A percentile compares a stretch with the other conserved stretches of the same genome.
These are phyloP conservation scores for Maudiozyma turicensis DNA, from an alignment of 805 yeast genomes.

Conservation along the genomic window DNA sequence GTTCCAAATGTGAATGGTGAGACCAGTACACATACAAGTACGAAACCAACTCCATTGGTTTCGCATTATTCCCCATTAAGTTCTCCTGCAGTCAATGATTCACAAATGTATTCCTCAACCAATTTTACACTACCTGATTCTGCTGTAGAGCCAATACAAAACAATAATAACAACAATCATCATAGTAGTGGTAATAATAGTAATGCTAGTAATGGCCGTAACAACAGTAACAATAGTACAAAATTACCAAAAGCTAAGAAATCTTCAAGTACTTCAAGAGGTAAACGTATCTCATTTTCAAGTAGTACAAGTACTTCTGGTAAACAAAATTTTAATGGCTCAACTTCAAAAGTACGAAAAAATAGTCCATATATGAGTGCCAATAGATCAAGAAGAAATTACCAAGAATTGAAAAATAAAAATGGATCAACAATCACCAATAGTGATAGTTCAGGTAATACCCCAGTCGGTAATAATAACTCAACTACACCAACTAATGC, in stretches of 20 bases:
- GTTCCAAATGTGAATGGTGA: not conserved
- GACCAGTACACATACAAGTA: not conserved
- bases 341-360: constrained; percentile 25
- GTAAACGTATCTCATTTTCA: constrained; percentile 2
- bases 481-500: not conserved
- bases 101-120: constrained; percentile 2
- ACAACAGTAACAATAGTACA: not conserved
- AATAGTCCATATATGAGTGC: constrained; percentile 24
- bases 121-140: constrained; percentile 13
- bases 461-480: not conserved
- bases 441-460: not conserved
- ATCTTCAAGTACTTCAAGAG: constrained; percentile 2
- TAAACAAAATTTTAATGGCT: not conserved
- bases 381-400: constrained; percentile 10
- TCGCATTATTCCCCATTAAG: constrained; percentile 39
- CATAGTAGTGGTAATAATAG: too few species aligned
- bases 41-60: not conserved
- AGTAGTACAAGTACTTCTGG: not conserved
- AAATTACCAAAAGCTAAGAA: not conserved
- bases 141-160: constrained; percentile 2
- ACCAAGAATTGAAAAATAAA: constrained; percentile 3
- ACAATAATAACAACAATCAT: not conserved
- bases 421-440: not conserved
- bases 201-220: too few species aligned
- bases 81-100: constrained; percentile 35